Conservation (phyloP, 2,329 filamentous ascomycete species). For the Verticillium alfalfae region DNA sequence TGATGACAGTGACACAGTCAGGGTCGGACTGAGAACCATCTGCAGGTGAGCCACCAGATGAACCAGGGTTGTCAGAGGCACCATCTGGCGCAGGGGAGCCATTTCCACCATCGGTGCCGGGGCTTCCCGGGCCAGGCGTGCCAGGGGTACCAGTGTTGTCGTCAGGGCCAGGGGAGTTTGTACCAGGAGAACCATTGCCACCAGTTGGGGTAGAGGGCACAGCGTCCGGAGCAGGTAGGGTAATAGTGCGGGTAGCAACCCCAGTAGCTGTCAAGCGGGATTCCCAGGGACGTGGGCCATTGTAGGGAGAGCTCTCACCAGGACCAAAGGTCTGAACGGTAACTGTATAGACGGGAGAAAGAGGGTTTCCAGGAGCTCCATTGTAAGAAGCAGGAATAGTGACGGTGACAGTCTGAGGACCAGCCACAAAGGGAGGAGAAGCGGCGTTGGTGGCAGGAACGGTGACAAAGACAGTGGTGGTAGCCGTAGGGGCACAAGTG, state of each 20-base stretch:
- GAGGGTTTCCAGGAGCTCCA: constrained; percentile 9
- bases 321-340: constrained; percentile 11
- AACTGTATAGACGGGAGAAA: constrained; percentile 10
- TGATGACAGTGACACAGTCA: constrained; percentile 6
- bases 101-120: neutral
- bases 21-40: neutral
- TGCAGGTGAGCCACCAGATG: neutral
- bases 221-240: constrained; percentile 14
- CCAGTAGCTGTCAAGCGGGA: neutral
- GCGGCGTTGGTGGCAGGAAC: constrained; percentile 26
- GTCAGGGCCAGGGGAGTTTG: neutral
- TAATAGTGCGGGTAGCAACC: constrained; percentile 4
- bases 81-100: neutral
- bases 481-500: constrained; percentile 30
- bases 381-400: constrained; percentile 5
- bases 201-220: neutral
- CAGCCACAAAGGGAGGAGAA: constrained; percentile 1
- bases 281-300: constrained; percentile 11
- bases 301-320: constrained; percentile 12
- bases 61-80: neutral
- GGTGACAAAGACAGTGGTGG: constrained; percentile 43
- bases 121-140: neutral
- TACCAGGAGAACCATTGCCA: neutral
- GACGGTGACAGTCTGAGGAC: constrained; percentile 7
- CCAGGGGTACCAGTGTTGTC: neutral